phyloP scores from a whole-genome alignment of 441 rosid genomes.

The Mallotus repandus region DNA sequence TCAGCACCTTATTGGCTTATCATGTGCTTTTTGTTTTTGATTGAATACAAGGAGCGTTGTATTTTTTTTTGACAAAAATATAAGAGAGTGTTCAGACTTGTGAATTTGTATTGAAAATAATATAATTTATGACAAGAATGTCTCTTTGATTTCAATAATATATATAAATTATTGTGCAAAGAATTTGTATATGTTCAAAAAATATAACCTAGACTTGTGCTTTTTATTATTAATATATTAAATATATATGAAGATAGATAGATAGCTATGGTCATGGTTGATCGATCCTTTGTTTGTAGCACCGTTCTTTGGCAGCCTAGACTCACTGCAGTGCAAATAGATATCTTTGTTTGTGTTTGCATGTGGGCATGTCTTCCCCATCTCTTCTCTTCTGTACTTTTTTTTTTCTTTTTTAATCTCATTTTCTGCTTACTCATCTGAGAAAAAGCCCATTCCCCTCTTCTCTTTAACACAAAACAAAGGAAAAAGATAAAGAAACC shows the following conservation, averaged over 20 bases:
- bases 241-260: too few species aligned
- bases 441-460: slow-evolving; percentile 4
- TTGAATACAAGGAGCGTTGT: background rate
- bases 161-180: too few species aligned
- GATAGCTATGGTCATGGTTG: too few species aligned
- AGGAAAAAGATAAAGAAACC: slow-evolving; percentile 8
- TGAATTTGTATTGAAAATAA: background rate
- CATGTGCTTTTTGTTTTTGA: background rate
- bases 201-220: background rate
- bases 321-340: background rate
- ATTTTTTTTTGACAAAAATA: too few species aligned
- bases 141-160: background rate
- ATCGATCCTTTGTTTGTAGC: background rate
- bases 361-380: slow-evolving; percentile 17
- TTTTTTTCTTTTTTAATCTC: background rate
- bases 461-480: slow-evolving; percentile 1
- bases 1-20: background rate
- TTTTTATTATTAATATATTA: background rate
- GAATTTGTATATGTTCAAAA: background rate
- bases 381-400: background rate
- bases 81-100: background rate
- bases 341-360: background rate
- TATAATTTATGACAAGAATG: background rate
- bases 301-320: background rate
- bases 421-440: background rate